Evolutionary conservation across 75 land plant genomes (phyloP).

Genomic region (Picea glauca): DNA sequence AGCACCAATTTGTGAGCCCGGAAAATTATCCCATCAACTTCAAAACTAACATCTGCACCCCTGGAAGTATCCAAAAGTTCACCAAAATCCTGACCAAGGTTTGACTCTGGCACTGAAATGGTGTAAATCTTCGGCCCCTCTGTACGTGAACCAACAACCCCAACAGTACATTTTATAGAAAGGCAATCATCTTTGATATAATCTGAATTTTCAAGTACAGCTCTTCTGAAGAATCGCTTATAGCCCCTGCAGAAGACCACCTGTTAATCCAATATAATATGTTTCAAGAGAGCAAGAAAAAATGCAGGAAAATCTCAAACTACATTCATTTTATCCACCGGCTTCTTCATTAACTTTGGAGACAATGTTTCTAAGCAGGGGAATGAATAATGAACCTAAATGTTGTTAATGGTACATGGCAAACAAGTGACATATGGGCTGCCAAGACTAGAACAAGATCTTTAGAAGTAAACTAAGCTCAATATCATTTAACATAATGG

Average conservation of each 20-base stretch:
- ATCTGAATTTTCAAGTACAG: slow-evolving; percentile 33
- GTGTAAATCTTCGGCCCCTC: slow-evolving; percentile 72
- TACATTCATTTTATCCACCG: slow-evolving; percentile 3
- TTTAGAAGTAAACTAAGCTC: no score
- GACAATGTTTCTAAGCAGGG: no score
- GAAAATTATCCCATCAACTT: slow-evolving; percentile 68
- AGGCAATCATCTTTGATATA: slow-evolving; percentile 61
- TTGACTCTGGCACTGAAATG: slow-evolving; percentile 50
- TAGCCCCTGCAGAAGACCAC: slow-evolving; percentile 40
- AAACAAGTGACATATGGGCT: no score
- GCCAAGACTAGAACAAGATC: no score
- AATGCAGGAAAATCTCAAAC: no score
- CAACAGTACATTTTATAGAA: slow-evolving; percentile 41
- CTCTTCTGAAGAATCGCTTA: slow-evolving; percentile 41
- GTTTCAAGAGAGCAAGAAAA: no score
- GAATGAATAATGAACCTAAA: no score
- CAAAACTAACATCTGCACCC: slow-evolving; percentile 62
- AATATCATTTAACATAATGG: no score
- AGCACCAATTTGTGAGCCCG: slow-evolving; percentile 76
- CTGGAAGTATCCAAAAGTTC: slow-evolving; percentile 60
- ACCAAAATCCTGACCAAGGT: slow-evolving; percentile 71
- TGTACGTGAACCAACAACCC: slow-evolving; percentile 52
- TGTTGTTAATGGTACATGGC: no score
- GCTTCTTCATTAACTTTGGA: background rate
- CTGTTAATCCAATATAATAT: no score